Base-by-base conservation (phyloP, 768 basidiomycete genomes). In the Mrakia gelida region DNA sequence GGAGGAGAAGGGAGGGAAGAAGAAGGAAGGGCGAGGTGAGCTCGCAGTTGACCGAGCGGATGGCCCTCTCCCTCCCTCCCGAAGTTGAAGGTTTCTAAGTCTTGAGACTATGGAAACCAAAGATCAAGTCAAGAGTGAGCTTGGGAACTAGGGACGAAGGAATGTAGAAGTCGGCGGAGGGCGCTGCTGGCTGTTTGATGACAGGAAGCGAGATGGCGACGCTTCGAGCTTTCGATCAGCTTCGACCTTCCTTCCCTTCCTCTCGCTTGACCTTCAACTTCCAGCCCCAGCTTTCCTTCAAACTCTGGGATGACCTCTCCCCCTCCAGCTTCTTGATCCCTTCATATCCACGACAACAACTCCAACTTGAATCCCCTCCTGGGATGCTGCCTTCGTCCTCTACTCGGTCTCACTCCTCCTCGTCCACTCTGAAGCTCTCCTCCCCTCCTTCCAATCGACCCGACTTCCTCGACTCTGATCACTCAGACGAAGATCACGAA, bases 381-480 rank as follows among this genome's bases (percentile, higher is more conserved):
- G 6, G 38, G 32, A 70, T 70, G 67, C 34, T 26, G 18, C 38
- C 67, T 21, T 70, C 41, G 26, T 3, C 23, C 38, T 70, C 67
- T 7, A 1, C 18, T 38, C 67, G 67, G 16, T 41, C 67, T 41
- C 67, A 3, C 23, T 70, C 67, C 11, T 70, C 67, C 41, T 70
- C 67, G 3, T 70, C 67, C 3, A 70, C 67, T 7, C 16, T 68
- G 0, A 41, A 41, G 67, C 41, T 59, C 59, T 9, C 21, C 13
- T 70, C 38, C 28, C 67, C 67, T 70, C 67, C 67, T 70, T n/a
- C 23, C 67, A 41, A 38, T 10, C 38, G 38, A 34, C 65, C 65
- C 13, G 30, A 30, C 65, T 67, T 67, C 65, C 30, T 67, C 65
- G 65, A 70, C 67, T 41, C 67, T 41, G 67, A 70, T 41, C 38